Evolutionary conservation across 441 rosid species (phyloP), one percentile per base, ranked within the genome.

Genomic region (Biscutella laevigata): DNA sequence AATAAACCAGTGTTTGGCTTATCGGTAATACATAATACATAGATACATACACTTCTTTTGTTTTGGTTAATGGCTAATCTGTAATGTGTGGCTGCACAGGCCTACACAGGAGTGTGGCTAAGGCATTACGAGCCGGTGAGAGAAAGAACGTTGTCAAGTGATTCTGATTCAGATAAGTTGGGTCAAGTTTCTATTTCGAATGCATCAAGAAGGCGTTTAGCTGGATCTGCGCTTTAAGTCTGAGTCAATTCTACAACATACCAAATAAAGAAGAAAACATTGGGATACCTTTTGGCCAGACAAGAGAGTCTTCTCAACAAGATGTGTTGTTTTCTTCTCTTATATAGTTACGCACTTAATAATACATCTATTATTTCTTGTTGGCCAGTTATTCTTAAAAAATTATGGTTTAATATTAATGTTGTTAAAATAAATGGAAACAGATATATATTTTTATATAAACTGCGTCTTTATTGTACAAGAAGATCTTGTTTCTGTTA

Each of bases 31-130:
- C 6, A 17, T 12, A 3, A 32, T 32, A 7, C 36, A 32, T 10
- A 9, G n/a, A n/a, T n/a, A 28, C 2, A 29, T 29, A 29, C 15
- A 13, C 20, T 13, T 25, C 0, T 13, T 14, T 6, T 38, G 11
- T 10, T 33, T 24, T 33, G 43, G 4, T 32, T 40, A 12, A n/a
- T 39, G 48, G 61, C 13, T 40, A 6, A 6, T 22, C n/a, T 37
- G 46, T 40, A 4, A 26, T 63, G 17, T 39, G 25, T 59, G 56
- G 56, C 17, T 35, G 28, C 5, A 3, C 68, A 92, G 98, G 97
- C 85, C 9, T 92, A 86, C 45, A 81, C 76, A 0, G 98, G 98
- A 47, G 89, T 61, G 44, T 92, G 95, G 98, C 61, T 92, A 62
- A 72, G 94, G 58, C 94, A 75, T 57, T 92, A 86, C 52, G 73